Evolutionary conservation across 257 asterid genomes (phyloP).

Genomic region (Ilex asprella): DNA sequence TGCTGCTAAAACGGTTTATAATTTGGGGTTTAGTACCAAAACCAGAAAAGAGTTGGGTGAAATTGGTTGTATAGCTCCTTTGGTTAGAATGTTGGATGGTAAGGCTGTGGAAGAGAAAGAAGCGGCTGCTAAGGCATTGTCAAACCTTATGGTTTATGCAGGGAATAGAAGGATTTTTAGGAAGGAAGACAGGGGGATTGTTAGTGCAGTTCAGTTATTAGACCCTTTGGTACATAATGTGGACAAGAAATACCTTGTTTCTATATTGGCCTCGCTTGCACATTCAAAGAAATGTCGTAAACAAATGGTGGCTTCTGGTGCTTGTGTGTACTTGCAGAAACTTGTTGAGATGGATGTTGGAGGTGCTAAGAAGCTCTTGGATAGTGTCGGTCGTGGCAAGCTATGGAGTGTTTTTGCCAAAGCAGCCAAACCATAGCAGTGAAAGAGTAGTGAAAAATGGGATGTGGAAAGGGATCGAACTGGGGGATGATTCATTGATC

Average conservation of each 20-base stretch:
- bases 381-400: conserved; percentile 53
- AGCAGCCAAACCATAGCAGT: conserved; percentile 17
- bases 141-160: conserved; percentile 36
- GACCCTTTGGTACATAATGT: conserved; percentile 40
- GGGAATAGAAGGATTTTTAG: conserved; percentile 59
- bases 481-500: conserved; percentile 11
- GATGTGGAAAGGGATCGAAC: background rate
- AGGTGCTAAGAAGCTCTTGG: conserved; percentile 77
- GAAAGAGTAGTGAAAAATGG: background rate
- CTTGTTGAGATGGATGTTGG: conserved; percentile 56
- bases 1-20: conserved; percentile 53
- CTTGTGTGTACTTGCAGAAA: conserved; percentile 52
- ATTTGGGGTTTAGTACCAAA: conserved; percentile 47
- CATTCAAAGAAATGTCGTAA: conserved; percentile 68
- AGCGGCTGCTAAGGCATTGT: conserved; percentile 54
- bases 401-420: conserved; percentile 69
- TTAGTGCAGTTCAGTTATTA: conserved; percentile 42
- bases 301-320: conserved; percentile 65
- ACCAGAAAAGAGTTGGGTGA: conserved; percentile 72
- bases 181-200: conserved; percentile 69
- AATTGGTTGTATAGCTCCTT: conserved; percentile 49
- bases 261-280: conserved; percentile 34
- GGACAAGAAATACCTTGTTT: conserved; percentile 45
- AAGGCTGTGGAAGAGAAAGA: conserved; percentile 73
- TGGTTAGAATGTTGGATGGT: conserved; percentile 65